Evolutionary conservation across 2,329 filamentous ascomycete genomes (phyloP).

Genomic region (Microascus cirrosus): DNA sequence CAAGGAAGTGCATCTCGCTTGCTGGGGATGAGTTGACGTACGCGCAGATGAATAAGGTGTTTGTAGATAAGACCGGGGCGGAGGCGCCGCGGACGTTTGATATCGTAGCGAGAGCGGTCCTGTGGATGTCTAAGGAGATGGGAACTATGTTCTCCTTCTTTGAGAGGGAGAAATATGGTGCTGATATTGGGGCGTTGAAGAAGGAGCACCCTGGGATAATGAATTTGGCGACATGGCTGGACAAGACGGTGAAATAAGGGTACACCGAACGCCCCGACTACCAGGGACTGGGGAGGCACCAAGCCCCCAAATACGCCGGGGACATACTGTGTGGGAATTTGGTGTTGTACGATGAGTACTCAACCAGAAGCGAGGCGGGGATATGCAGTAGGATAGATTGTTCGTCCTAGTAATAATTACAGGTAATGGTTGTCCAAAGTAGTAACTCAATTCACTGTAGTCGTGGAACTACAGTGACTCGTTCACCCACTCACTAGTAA

Average conservation of each 20-base stretch:
- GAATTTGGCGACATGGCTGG: conserved; percentile 15
- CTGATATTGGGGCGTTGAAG: conserved; percentile 17
- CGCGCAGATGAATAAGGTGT: conserved; percentile 17
- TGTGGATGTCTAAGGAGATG: conserved; percentile 18
- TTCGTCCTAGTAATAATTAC: too few species aligned
- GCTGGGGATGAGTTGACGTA: conserved; percentile 28
- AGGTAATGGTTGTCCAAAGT: too few species aligned
- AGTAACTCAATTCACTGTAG: too few species aligned
- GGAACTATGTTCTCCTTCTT: conserved; percentile 26
- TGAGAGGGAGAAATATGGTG: conserved; percentile 20
- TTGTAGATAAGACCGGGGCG: conserved; percentile 17
- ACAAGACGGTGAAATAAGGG: neutral
- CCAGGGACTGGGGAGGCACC: too few species aligned
- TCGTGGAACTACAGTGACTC: conserved; percentile 4
- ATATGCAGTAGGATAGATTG: too few species aligned
- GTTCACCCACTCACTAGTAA: conserved; percentile 15
- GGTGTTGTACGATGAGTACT: too few species aligned
- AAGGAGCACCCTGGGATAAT: conserved; percentile 15
- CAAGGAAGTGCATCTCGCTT: conserved; percentile 30
- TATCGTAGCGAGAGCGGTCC: conserved; percentile 15
- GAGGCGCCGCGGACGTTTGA: conserved; percentile 17
- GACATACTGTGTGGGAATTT: too few species aligned
- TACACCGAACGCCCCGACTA: too few species aligned
- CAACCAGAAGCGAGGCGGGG: too few species aligned
- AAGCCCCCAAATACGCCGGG: too few species aligned